Percentiles rank a stretch among this genome's conserved stretches.
Conservation (phyloP, 306 rosid species). For the Albizia julibrissin region DNA sequence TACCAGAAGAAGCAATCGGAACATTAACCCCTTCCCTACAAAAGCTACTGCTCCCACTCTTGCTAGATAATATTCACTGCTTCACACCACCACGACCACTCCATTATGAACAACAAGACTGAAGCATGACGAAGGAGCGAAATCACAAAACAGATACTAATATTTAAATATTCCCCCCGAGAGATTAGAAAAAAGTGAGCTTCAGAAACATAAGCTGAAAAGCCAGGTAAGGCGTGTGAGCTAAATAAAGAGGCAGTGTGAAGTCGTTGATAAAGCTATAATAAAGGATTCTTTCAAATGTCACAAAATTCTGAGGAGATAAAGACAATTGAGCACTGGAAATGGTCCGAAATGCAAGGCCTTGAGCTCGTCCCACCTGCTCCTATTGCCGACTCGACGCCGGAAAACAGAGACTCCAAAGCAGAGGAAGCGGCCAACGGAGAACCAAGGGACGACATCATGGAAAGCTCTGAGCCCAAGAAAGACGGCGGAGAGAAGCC, state of each 20-base stretch:
- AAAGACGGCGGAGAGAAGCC: slow-evolving; percentile 54
- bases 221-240: slow-evolving; percentile 47
- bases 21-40: slow-evolving; percentile 12
- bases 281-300: slow-evolving; percentile 61
- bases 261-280: slow-evolving; percentile 50
- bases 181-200: slow-evolving; percentile 19
- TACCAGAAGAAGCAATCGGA: slow-evolving; percentile 46
- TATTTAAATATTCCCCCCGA: slow-evolving; percentile 20
- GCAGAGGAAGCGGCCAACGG: slow-evolving; percentile 17
- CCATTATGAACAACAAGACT: slow-evolving; percentile 9
- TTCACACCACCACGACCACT: slow-evolving; percentile 3
- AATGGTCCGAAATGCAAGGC: slow-evolving; percentile 99
- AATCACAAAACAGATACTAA: slow-evolving; percentile 24
- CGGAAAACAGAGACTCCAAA: neutral
- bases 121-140: slow-evolving; percentile 9
- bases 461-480: slow-evolving; percentile 51
- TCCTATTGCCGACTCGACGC: slow-evolving; percentile 36
- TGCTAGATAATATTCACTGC: slow-evolving; percentile 23
- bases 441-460: slow-evolving; percentile 33
- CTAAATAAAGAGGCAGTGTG: slow-evolving; percentile 41
- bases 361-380: slow-evolving; percentile 70
- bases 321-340: slow-evolving; percentile 92
- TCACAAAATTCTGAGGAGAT: slow-evolving; percentile 87
- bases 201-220: slow-evolving; percentile 45
- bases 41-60: neutral